phyloP scores from a whole-genome alignment of 176 grass and related monocot species.

The Phyllostachys edulis region DNA sequence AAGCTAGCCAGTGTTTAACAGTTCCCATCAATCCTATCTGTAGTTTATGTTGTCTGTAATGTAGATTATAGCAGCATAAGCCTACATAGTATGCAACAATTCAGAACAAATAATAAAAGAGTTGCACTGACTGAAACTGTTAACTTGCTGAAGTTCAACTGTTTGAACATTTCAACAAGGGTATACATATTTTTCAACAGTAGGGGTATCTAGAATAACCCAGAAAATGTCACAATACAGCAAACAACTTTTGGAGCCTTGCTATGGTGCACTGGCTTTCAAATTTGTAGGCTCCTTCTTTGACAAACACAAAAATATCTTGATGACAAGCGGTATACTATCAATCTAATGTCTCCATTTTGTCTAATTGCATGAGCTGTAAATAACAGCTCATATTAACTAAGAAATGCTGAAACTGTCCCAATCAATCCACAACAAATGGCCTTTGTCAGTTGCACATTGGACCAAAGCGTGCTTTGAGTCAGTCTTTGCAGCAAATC shows the following conservation, averaged over 20 bases:
- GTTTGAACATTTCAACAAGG: conserved; percentile 29
- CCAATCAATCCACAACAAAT: neutral
- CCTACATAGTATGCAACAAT: neutral
- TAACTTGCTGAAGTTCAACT: conserved; percentile 1
- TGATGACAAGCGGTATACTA: neutral
- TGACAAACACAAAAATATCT: conserved; percentile 25
- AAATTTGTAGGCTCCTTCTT: conserved; percentile 8
- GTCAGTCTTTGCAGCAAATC: neutral
- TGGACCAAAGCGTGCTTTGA: neutral
- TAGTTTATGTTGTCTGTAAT: neutral
- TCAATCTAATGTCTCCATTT: neutral
- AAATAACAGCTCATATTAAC: neutral
- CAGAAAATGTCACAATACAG: neutral
- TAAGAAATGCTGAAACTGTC: conserved; percentile 2
- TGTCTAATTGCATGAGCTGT: neutral
- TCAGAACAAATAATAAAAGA: neutral
- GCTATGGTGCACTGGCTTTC: conserved; percentile 23
- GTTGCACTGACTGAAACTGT: neutral
- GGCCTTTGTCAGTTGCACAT: neutral
- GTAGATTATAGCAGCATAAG: neutral
- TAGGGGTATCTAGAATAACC: neutral
- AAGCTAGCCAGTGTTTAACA: neutral
- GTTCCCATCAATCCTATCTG: conserved; percentile 13
- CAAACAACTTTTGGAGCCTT: conserved; percentile 18
- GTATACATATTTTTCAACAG: neutral